These are phyloP conservation scores for Camelina laxa DNA, from an alignment of 345 rosid genomes.

Conservation along the genomic window DNA sequence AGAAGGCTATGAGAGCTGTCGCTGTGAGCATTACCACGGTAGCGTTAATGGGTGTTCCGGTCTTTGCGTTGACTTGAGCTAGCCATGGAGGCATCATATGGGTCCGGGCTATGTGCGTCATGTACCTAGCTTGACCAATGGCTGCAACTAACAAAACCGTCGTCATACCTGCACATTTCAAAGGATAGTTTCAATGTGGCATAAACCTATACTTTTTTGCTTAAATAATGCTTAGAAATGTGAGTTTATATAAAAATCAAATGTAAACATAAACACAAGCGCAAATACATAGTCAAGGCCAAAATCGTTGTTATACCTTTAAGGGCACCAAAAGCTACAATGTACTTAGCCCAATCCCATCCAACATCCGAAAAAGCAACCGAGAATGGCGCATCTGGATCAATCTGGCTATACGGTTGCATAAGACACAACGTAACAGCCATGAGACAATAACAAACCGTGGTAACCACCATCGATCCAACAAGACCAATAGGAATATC, in stretches of 20 bases:
- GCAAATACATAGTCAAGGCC: neutral
- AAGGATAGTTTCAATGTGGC: neutral
- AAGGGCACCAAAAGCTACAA: conserved; percentile 77
- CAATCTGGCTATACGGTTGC: conserved; percentile 54
- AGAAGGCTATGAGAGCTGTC: conserved; percentile 70
- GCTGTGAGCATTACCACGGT: conserved; percentile 64
- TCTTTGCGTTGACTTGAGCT: conserved; percentile 61
- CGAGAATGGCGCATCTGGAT: conserved; percentile 70
- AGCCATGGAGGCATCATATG: conserved; percentile 95
- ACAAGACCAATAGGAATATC: conserved; percentile 88
- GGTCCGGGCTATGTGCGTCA: conserved; percentile 86
- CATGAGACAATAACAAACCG: conserved; percentile 60
- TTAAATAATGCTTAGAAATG: neutral
- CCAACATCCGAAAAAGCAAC: conserved; percentile 74
- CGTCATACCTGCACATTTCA: conserved; percentile 57
- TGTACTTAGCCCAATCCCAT: conserved; percentile 82
- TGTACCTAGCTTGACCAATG: conserved; percentile 81
- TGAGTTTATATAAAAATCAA: neutral
- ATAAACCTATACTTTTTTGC: neutral
- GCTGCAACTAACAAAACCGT: conserved; percentile 74
- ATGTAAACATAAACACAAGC: neutral
- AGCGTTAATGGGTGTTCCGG: conserved; percentile 81
- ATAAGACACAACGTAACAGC: conserved; percentile 64
- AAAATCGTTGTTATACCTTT: conserved; percentile 61
- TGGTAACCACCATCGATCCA: conserved; percentile 70